Evolutionary conservation across 78 protist genomes (phyloP).

Genomic region (Monosiga brevicollis): DNA sequence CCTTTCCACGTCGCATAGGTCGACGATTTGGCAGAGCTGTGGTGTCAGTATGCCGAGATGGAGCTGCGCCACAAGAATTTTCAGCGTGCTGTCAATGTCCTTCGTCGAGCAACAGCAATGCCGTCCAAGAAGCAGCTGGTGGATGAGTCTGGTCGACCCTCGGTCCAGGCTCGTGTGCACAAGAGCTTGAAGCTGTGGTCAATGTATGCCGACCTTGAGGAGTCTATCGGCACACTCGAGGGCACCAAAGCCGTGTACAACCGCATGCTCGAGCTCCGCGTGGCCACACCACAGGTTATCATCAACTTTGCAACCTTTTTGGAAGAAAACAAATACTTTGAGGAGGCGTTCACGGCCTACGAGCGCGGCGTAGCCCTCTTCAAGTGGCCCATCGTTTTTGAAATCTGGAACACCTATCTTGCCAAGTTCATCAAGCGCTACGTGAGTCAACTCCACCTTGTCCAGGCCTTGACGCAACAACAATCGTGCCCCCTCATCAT

Average conservation of each 20-base stretch:
- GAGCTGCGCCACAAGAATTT: slow-evolving; percentile 57
- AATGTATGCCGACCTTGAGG: slow-evolving; percentile 89
- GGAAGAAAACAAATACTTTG: slow-evolving; percentile 78
- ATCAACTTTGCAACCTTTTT: slow-evolving; percentile 80
- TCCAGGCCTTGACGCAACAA: no score
- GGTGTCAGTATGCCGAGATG: slow-evolving; percentile 89
- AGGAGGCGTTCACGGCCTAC: slow-evolving; percentile 73
- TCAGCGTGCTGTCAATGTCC: slow-evolving; percentile 33
- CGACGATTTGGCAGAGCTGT: slow-evolving; percentile 80
- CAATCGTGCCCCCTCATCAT: no score
- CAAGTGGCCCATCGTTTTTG: slow-evolving; percentile 72
- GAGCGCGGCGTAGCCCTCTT: slow-evolving; percentile 78
- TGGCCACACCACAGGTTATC: slow-evolving; percentile 80
- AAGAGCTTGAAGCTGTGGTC: slow-evolving; percentile 79
- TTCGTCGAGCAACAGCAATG: slow-evolving; percentile 26
- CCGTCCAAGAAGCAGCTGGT: background rate
- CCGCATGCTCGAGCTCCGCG: slow-evolving; percentile 60
- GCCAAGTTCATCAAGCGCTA: slow-evolving; percentile 81
- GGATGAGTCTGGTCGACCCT: background rate
- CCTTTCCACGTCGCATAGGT: no score
- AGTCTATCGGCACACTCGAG: slow-evolving; percentile 69
- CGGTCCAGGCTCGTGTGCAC: slow-evolving; percentile 69
- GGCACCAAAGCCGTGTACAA: slow-evolving; percentile 53
- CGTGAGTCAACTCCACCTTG: slow-evolving; percentile 38
- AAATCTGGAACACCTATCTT: slow-evolving; percentile 83